Base-by-base conservation (phyloP, 2,329 filamentous ascomycete species). In the Balansia obtecta region DNA sequence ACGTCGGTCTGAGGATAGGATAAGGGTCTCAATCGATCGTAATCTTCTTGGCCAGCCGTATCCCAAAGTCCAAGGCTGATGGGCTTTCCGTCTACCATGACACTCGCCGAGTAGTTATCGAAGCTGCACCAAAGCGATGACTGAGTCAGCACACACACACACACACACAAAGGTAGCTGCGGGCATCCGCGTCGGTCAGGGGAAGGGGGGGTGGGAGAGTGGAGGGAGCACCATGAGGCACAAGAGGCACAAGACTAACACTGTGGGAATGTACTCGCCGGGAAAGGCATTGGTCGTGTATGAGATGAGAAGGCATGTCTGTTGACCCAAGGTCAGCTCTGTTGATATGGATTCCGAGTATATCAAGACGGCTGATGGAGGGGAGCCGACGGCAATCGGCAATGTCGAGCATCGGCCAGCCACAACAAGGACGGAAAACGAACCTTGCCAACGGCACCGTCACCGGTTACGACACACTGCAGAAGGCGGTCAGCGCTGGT, bases 271-370 rank as follows among this genome's bases (percentile, higher is more conserved):
- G 72, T 98, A 98, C 77, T 98, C 93, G 70, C 93, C 93, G n/a
- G 93, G 93, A 69, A 98, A 98, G 58, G 93, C 93, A 75, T 97
- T 98, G 56, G 93, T 98, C 56, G 93, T 97, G 75, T 98, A 98
- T 49, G 91, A 97, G 68, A 98, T 98, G 63, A 98, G 83, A 53
- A 98, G 83, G 76, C 93, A 98, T 77, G 93, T 98, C 91, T 96
- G 54, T 8, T 37, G 45, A 13, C 13, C n/a, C 12, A 20, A 13
- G 2, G 20, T 52, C 48, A 50, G 51, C 32, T 20, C 13, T 20
- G 32, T 34, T 11, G 37, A 18, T 45, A 18, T 45, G 7, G 9
- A 22, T 32, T 13, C 12, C 20, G 27, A 37, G 30, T 18, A 43
- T 7, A n/a, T 39, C 27, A 34, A 37, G 9, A 45, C 44, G 34